Evolutionary conservation across 176 grass and related monocot species (phyloP), one percentile per base, ranked within the genome.

Genomic region (Oryza coarctata): DNA sequence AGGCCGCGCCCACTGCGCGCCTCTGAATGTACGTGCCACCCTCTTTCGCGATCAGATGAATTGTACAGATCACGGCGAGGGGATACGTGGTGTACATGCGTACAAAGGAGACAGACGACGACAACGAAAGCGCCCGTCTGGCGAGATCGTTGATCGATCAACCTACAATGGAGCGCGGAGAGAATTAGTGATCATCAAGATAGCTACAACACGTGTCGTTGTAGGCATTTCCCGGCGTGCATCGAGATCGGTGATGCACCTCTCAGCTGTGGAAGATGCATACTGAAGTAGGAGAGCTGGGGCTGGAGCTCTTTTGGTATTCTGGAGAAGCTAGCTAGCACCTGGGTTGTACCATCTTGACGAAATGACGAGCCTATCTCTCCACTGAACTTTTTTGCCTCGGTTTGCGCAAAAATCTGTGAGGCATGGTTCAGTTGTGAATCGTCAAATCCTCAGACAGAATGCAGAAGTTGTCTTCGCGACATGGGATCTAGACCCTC

Each of bases 1-100:
- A 80, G 71, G 77, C 65, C 45, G 78, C 26, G 73, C 85, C 83
- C 84, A 88, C 90, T 71, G 84, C 52, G 27, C 33, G 6, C 61
- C 62, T 68, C 73, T 84, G 83, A 63, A 75, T 43, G 62, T 64
- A 41, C 35, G 78, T 86, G 30, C 63, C 63, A 80, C 40, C 85
- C 65, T 70, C 75, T 88, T 65, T 81, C 63, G 33, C 18, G n/a
- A 65, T 72, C 77, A 82, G 77, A 85, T 89, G 65, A 66, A 63
- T 45, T 43, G 87, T 73, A 78, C 65, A 67, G 78, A 66, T 82
- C 83, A 78, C 68, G 44, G 68, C 41, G 29, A 78, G 73, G 73
- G 17, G 28, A 82, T 73, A 29, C 73, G 86, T 89, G 73, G 58
- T 69, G 78, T 73, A 61, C 5, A 55, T 55, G 50, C 20, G 7